Percentiles rank a stretch among this genome's conserved stretches.
Conservation (phyloP, 176 grass and related monocot species). For the Puccinellia tenuiflora region DNA sequence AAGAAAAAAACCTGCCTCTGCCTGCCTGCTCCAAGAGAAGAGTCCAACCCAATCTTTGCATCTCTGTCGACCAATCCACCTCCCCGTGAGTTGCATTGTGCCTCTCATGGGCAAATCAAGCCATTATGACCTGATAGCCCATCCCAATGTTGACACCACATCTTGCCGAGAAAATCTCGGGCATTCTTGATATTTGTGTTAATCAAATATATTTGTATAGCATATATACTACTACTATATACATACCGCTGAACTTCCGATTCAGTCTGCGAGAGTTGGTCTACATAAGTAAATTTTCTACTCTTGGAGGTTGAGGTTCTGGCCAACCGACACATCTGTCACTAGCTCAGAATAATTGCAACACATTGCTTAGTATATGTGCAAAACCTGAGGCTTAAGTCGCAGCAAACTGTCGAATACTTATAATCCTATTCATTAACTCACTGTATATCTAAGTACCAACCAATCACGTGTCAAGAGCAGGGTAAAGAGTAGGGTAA, state of each 20-base stretch:
- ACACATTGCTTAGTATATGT: constrained; percentile 19
- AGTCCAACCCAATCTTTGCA: not conserved
- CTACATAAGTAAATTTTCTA: not conserved
- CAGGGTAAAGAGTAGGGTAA: not conserved
- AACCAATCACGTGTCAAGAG: not conserved
- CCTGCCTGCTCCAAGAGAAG: not conserved
- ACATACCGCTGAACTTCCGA: not conserved
- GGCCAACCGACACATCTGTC: constrained; percentile 37
- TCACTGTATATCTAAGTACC: not conserved
- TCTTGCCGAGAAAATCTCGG: constrained; percentile 5
- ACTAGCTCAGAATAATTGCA: constrained; percentile 26
- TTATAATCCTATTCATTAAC: not conserved
- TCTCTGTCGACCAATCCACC: constrained; percentile 12
- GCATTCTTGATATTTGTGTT: not conserved
- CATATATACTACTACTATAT: no score
- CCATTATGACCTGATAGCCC: constrained; percentile 45
- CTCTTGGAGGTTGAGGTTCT: constrained; percentile 27
- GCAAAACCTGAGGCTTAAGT: constrained; percentile 32
- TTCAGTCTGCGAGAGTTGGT: constrained; percentile 1
- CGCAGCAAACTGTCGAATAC: constrained; percentile 31
- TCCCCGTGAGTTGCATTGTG: constrained; percentile 50
- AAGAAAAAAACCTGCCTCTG: not conserved
- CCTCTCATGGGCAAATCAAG: constrained; percentile 37
- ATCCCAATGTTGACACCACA: constrained; percentile 30
- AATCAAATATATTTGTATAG: not conserved